phyloP scores from a whole-genome alignment of 768 basidiomycete species.

The Phallus indusiatus region DNA sequence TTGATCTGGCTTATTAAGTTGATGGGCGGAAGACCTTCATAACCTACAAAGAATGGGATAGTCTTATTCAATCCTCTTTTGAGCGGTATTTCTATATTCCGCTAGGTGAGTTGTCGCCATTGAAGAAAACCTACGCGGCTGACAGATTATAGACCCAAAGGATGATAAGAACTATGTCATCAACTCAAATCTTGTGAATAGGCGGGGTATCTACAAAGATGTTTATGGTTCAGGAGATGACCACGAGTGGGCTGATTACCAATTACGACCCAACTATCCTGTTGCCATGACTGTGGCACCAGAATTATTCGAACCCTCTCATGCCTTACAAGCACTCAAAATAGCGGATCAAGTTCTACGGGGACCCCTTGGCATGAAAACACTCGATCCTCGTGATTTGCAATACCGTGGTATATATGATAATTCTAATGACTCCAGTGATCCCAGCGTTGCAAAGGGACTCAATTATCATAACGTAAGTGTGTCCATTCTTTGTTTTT shows the following conservation, averaged over 20 bases:
- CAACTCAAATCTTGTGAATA: slow-evolving; percentile 62
- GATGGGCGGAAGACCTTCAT: slow-evolving; percentile 58
- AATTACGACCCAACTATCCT: slow-evolving; percentile 87
- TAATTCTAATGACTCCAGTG: slow-evolving; percentile 86
- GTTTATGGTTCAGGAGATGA: slow-evolving; percentile 83
- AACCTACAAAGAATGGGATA: slow-evolving; percentile 85
- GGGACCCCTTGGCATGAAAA: slow-evolving; percentile 94
- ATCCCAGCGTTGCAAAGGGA: slow-evolving; percentile 80
- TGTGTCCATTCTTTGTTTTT: not conserved
- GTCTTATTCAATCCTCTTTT: slow-evolving; percentile 77
- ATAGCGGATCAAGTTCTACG: slow-evolving; percentile 75
- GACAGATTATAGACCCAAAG: slow-evolving; percentile 41
- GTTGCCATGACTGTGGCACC: slow-evolving; percentile 97
- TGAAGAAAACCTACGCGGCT: not conserved
- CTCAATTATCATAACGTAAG: slow-evolving; percentile 87
- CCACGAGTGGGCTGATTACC: slow-evolving; percentile 96
- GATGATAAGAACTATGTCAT: slow-evolving; percentile 67
- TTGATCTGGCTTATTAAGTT: slow-evolving; percentile 34
- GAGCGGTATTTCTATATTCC: slow-evolving; percentile 91
- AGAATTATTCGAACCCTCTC: slow-evolving; percentile 76
- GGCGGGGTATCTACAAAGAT: slow-evolving; percentile 97
- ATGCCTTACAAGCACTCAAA: slow-evolving; percentile 70
- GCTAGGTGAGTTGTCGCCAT: slow-evolving; percentile 37
- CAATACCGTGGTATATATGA: slow-evolving; percentile 91
- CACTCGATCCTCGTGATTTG: slow-evolving; percentile 76